A percentile compares a stretch with the other conserved stretches of the same genome.
These are phyloP conservation scores for Fusarium citri DNA, from an alignment of 2,329 filamentous ascomycete species.

Conservation along the genomic window DNA sequence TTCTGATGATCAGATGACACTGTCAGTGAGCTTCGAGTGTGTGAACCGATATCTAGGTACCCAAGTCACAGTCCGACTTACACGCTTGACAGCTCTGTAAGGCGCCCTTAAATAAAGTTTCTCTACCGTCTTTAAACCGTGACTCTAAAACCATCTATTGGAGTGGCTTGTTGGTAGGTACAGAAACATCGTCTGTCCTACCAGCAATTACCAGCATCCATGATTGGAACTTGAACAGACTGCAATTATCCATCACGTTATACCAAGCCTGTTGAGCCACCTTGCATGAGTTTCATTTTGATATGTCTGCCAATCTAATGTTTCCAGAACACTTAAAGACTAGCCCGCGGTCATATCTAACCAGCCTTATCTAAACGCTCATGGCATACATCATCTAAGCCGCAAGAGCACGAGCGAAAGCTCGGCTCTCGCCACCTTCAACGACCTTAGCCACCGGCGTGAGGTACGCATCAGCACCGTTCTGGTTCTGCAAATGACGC, in stretches of 20 bases:
- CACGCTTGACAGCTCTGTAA: background rate
- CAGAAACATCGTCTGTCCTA: background rate
- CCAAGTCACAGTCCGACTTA: background rate
- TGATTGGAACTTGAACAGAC: background rate
- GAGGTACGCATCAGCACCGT: slow-evolving; percentile 53
- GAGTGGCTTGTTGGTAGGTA: background rate
- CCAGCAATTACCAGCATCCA: background rate
- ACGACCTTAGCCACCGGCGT: slow-evolving; percentile 68
- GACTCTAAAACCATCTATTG: background rate
- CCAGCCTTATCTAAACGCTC: background rate
- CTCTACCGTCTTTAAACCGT: too few relatives aligned
- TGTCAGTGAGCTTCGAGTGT: background rate
- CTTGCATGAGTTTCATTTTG: background rate
- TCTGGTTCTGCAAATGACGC: slow-evolving; percentile 52
- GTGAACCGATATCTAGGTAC: background rate
- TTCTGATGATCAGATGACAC: background rate
- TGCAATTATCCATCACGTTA: background rate
- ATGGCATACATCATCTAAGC: slow-evolving; percentile 19
- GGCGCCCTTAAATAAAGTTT: background rate
- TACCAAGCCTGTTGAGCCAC: too few relatives aligned
- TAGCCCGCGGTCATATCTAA: background rate
- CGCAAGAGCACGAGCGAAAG: slow-evolving; percentile 62
- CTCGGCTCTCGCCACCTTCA: slow-evolving; percentile 65
- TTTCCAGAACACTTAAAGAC: background rate
- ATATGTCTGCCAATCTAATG: background rate